Conservation (phyloP, 2,329 filamentous ascomycete species). For the Lasiodiplodia sp. region DNA sequence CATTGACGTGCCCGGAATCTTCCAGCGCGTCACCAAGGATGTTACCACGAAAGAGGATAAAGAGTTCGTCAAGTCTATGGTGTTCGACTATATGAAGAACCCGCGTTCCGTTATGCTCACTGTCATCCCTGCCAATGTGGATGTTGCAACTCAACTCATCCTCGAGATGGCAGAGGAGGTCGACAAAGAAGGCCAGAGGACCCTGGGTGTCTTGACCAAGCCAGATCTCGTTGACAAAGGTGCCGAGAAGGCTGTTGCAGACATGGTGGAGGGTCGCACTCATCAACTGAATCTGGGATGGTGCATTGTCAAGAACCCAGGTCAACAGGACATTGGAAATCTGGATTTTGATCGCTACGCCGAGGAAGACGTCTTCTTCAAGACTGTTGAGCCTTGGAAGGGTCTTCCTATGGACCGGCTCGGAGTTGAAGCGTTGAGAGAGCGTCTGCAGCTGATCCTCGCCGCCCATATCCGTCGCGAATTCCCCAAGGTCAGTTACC, state of each 20-base stretch:
- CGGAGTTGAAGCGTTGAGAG: constrained; percentile 51
- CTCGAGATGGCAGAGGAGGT: constrained; percentile 48
- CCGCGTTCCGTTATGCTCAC: constrained; percentile 42
- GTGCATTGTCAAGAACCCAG: constrained; percentile 62
- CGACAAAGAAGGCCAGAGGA: constrained; percentile 43
- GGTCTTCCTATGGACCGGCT: constrained; percentile 46
- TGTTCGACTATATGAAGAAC: constrained; percentile 40
- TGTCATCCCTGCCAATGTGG: constrained; percentile 41
- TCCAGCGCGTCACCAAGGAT: constrained; percentile 41
- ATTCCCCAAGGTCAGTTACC: constrained; percentile 51
- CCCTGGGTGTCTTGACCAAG: constrained; percentile 49
- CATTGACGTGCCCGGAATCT: constrained; percentile 57
- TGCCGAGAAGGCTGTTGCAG: constrained; percentile 49
- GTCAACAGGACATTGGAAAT: constrained; percentile 35
- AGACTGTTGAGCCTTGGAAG: constrained; percentile 45
- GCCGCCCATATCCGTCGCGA: constrained; percentile 52
- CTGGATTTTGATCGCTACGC: constrained; percentile 37
- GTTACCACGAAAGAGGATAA: constrained; percentile 37
- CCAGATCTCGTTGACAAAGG: constrained; percentile 45
- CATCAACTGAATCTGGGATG: constrained; percentile 57
- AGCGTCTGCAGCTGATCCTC: constrained; percentile 52
- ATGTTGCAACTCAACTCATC: constrained; percentile 57
- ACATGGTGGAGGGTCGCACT: constrained; percentile 49
- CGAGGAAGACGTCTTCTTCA: constrained; percentile 48
- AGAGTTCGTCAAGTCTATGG: constrained; percentile 37